These are phyloP conservation scores for Ochromonadaceae sp. DNA, from an alignment of 352 stramenopile species.

Conservation along the genomic window DNA sequence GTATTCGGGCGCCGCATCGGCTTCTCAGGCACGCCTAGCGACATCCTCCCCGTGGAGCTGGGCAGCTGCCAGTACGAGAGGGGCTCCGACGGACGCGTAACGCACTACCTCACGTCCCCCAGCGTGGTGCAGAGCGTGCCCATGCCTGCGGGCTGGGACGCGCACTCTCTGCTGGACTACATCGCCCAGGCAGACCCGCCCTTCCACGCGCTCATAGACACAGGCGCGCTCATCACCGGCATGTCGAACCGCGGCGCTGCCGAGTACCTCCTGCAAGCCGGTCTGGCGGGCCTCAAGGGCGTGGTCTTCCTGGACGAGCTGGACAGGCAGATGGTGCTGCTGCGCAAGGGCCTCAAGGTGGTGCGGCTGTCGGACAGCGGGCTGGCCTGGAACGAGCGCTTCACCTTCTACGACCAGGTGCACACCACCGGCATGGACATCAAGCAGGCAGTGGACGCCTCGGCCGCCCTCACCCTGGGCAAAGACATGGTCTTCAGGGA, in stretches of 20 bases:
- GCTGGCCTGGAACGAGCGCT: constrained; percentile 43
- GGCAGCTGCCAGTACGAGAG: constrained; percentile 95
- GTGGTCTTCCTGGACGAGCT: constrained; percentile 71
- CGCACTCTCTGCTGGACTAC: neutral
- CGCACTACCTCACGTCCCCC: constrained; percentile 83
- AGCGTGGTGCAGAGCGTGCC: constrained; percentile 42
- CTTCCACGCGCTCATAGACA: constrained; percentile 57
- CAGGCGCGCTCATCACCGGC: constrained; percentile 68
- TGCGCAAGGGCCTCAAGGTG: constrained; percentile 80
- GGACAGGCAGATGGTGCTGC: constrained; percentile 54
- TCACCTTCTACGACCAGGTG: constrained; percentile 82
- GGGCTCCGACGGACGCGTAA: constrained; percentile 93
- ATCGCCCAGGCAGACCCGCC: constrained; percentile 10
- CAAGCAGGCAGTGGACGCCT: constrained; percentile 59
- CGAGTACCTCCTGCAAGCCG: constrained; percentile 56
- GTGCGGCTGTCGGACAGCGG: constrained; percentile 68
- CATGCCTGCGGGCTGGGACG: constrained; percentile 19
- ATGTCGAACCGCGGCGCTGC: constrained; percentile 69
- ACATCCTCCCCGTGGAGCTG: constrained; percentile 95
- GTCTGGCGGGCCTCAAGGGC: constrained; percentile 49
- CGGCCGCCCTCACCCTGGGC: constrained; percentile 56
- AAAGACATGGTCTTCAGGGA: constrained; percentile 90
- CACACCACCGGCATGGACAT: constrained; percentile 84
- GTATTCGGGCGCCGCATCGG: constrained; percentile 91
- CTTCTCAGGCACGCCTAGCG: constrained; percentile 96